Conservation (phyloP, 1,284 basidiomycete genomes). For the Cryptococcus sp. region DNA sequence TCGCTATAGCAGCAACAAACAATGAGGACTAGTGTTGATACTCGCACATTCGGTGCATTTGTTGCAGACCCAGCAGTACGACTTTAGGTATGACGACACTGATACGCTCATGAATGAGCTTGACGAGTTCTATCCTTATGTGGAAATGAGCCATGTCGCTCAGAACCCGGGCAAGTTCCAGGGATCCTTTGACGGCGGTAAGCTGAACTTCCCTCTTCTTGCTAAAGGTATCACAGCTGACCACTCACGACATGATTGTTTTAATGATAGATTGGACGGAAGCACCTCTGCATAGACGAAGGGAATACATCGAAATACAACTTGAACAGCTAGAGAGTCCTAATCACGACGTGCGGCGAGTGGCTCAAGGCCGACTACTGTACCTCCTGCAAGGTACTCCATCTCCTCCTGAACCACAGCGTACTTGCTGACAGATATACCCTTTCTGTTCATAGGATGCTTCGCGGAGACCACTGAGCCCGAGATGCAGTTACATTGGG, state of each 20-base stretch:
- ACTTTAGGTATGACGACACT: slow-evolving; percentile 91
- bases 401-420: not conserved
- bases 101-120: slow-evolving; percentile 94
- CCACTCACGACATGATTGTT: not conserved
- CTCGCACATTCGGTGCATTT: not conserved
- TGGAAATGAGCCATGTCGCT: slow-evolving; percentile 87
- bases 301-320: slow-evolving; percentile 72
- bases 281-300: slow-evolving; percentile 61
- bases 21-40: not conserved
- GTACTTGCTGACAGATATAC: not conserved
- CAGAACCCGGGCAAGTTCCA: slow-evolving; percentile 88
- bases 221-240: not conserved
- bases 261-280: slow-evolving; percentile 71
- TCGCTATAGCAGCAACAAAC: not conserved
- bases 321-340: slow-evolving; percentile 83
- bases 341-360: slow-evolving; percentile 78
- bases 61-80: slow-evolving; percentile 71
- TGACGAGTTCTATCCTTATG: slow-evolving; percentile 97
- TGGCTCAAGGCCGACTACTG: slow-evolving; percentile 79
- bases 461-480: slow-evolving; percentile 89
- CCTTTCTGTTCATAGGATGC: slow-evolving; percentile 63
- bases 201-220: slow-evolving; percentile 31
- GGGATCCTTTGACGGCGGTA: slow-evolving; percentile 74
- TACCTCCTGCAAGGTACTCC: slow-evolving; percentile 84
- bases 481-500: slow-evolving; percentile 93